A percentile compares a stretch with the other conserved stretches of the same genome.
Evolutionary conservation across 768 basidiomycete species (phyloP).

Genomic region (Tephrocybe sp.): DNA sequence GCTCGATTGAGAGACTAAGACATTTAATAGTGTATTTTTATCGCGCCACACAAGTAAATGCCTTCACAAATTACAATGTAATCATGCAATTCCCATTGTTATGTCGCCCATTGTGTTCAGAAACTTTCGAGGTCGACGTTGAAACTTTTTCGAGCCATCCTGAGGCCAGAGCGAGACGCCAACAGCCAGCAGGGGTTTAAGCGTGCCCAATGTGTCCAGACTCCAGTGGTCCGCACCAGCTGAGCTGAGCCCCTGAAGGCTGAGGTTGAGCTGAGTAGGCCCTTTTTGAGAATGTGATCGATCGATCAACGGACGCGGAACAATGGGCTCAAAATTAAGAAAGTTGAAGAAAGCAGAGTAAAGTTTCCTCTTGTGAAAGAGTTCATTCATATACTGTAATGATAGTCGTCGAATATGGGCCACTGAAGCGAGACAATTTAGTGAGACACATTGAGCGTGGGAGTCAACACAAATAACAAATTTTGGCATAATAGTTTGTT

Average conservation of each 20-base stretch:
- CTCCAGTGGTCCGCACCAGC: no score
- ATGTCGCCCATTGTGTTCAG: no score
- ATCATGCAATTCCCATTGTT: constrained; percentile 1
- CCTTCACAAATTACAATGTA: not conserved
- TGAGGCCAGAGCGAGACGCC: no score
- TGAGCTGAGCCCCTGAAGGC: no score
- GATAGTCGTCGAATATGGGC: no score
- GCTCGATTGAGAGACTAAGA: no score
- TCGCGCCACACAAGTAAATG: not conserved
- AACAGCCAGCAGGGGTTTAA: no score
- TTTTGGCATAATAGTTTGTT: constrained; percentile 12
- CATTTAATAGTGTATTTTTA: not conserved
- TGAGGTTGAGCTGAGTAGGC: no score
- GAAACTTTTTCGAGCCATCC: no score
- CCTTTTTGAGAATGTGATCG: not conserved
- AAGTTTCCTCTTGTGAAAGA: not conserved
- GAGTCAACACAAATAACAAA: constrained; percentile 15
- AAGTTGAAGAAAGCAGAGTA: not conserved
- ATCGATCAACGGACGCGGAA: constrained; percentile 6
- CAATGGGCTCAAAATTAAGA: not conserved
- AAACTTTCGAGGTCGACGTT: no score
- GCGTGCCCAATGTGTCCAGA: no score
- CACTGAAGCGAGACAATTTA: no score
- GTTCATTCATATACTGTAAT: not conserved
- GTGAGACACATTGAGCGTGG: not conserved